Evolutionary conservation across 768 basidiomycete species (phyloP), one percentile per base, ranked within the genome.

Genomic region (Cystobasidium tubakii): DNA sequence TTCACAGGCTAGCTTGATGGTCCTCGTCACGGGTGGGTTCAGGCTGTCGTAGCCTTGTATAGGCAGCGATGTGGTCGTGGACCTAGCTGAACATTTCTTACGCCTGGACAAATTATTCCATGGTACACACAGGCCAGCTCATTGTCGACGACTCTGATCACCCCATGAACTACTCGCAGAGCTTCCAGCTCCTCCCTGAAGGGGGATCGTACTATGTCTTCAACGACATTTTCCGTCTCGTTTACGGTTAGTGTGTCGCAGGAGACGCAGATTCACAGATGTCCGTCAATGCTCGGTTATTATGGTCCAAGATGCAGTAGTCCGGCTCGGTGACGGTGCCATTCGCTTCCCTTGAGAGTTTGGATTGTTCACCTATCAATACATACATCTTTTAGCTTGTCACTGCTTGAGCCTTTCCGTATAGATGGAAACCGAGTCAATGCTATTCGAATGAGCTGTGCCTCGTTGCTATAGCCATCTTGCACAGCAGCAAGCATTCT

Each of bases 121-220:
- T 27, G 12, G 29, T 54, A n/a, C 21, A 54, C 21, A 39, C 31
- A 39, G 34, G 50, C n/a, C 60, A 74, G 62, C n/a, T 25, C 77
- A 92, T 73, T 91, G 87, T 98, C 76, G 94, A 97, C 77, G 91
- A 90, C 75, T 85, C 84, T 76, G 53, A 82, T 73, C 90, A 90
- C 77, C 87, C 91, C n/a, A 83, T 99, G 72, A 88, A 87, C 78
- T 99, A 91, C 84, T 90, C 88, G 76, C 96, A 99, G 83, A 84
- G 87, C 75, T 99, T 99, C 87, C 92, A 95, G 77, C 87, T 99
- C 73, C 85, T 90, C 66, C 88, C 86, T 31, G 90, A 94, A 1
- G 86, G 84, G 4, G 78, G 76, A 23, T 86, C 86, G 77, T 94
- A 89, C 84, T 97, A 88, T 60, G 90, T 84, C 66, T 77, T 77